phyloP scores from a whole-genome alignment of 768 basidiomycete species.

The Phylloporus sp. region DNA sequence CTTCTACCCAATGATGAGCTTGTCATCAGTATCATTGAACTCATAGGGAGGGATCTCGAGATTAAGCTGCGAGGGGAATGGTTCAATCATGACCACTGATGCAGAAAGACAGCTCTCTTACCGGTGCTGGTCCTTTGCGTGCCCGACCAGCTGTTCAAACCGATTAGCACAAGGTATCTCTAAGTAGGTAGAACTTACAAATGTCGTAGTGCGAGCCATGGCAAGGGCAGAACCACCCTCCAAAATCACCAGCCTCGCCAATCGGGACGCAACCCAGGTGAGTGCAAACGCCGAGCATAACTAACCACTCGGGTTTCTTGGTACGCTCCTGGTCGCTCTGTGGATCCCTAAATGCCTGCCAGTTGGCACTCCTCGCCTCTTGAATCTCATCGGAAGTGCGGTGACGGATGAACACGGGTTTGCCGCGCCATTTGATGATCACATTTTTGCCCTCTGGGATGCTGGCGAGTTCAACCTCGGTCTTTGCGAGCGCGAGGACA shows the following conservation, averaged over 20 bases:
- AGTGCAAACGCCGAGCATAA: slow-evolving; percentile 92
- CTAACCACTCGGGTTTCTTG: slow-evolving; percentile 95
- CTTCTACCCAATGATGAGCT: slow-evolving; percentile 77
- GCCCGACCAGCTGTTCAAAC: slow-evolving; percentile 74
- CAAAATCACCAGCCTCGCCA: slow-evolving; percentile 94
- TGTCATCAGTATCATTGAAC: slow-evolving; percentile 83
- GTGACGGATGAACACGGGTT: slow-evolving; percentile 99
- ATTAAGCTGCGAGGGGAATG: slow-evolving; percentile 59
- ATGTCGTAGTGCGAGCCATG: slow-evolving; percentile 99
- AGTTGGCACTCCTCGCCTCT: slow-evolving; percentile 81
- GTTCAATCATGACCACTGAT: slow-evolving; percentile 6
- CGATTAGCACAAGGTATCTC: slow-evolving; percentile 9
- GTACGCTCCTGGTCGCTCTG: slow-evolving; percentile 84
- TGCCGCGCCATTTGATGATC: slow-evolving; percentile 99
- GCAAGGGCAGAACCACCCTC: slow-evolving; percentile 99
- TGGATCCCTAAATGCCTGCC: slow-evolving; percentile 89
- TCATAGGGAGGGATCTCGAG: slow-evolving; percentile 89
- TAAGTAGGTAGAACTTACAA: slow-evolving; percentile 48
- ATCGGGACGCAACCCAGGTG: slow-evolving; percentile 99
- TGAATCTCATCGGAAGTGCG: slow-evolving; percentile 87
- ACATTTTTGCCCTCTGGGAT: slow-evolving; percentile 99
- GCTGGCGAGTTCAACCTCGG: slow-evolving; percentile 83
- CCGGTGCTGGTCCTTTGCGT: slow-evolving; percentile 95
- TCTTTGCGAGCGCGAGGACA: slow-evolving; percentile 96
- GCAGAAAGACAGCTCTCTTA: slow-evolving; percentile 36